Percentiles rank a stretch among this genome's conserved stretches.
Conservation (phyloP, 805 yeast genomes). For the Candida germanica region DNA sequence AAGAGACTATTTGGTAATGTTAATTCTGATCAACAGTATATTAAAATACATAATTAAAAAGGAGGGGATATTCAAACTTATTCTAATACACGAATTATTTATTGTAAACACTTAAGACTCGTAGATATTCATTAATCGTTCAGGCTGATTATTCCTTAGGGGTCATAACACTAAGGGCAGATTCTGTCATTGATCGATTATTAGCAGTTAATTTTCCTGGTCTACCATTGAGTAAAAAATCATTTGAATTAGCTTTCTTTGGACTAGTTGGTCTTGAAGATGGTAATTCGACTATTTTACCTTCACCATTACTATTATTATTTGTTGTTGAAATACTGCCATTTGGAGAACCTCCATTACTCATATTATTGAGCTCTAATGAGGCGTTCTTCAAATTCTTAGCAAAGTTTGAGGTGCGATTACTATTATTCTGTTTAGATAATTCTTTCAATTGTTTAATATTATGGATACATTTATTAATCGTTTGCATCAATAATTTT, state of each 20-base stretch:
- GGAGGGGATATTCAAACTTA: no score
- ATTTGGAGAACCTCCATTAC: slow-evolving; percentile 9
- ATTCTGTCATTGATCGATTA: slow-evolving; percentile 35
- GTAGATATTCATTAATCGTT: slow-evolving; percentile 1
- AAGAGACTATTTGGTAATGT: slow-evolving; percentile 50
- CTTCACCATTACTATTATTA: slow-evolving; percentile 1
- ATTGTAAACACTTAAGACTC: slow-evolving; percentile 3
- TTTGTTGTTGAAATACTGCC: slow-evolving; percentile 10
- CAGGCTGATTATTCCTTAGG: no score
- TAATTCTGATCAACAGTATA: not conserved
- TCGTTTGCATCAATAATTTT: slow-evolving; percentile 76
- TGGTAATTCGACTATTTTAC: slow-evolving; percentile 7
- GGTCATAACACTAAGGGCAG: slow-evolving; percentile 16
- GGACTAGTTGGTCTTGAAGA: slow-evolving; percentile 20
- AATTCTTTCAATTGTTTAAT: slow-evolving; percentile 59
- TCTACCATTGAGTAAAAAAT: slow-evolving; percentile 14
- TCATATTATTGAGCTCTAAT: slow-evolving; percentile 17
- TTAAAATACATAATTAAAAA: slow-evolving; percentile 1
- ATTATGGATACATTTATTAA: slow-evolving; percentile 76
- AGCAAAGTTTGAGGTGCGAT: slow-evolving; percentile 46
- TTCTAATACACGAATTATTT: slow-evolving; percentile 7
- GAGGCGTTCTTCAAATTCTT: slow-evolving; percentile 39
- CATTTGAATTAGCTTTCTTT: slow-evolving; percentile 27
- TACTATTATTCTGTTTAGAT: slow-evolving; percentile 44
- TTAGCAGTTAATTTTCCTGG: slow-evolving; percentile 31